A percentile compares a stretch with the other conserved stretches of the same genome.
phyloP scores from a whole-genome alignment of 78 protist genomes.

The Guillardia theta region DNA sequence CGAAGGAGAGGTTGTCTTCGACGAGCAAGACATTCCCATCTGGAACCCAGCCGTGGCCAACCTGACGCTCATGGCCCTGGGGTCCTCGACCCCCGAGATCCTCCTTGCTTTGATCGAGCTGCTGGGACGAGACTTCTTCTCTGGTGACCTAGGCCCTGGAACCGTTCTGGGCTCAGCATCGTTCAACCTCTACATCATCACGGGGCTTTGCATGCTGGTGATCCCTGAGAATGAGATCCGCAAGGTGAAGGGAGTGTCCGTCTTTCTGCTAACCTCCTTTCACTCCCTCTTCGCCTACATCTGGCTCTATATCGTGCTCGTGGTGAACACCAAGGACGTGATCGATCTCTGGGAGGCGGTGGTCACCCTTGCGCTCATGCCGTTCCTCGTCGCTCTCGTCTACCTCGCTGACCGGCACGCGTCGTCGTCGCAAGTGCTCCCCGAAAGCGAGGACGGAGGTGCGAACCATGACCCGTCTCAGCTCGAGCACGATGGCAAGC shows the following conservation, averaged over 20 bases:
- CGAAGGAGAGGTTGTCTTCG: neutral
- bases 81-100: slow-evolving; percentile 54
- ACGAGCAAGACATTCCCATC: neutral
- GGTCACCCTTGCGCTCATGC: neutral
- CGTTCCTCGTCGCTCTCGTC: neutral
- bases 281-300: neutral
- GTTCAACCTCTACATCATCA: slow-evolving; percentile 41
- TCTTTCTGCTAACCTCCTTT: neutral
- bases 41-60: slow-evolving; percentile 54
- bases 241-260: neutral
- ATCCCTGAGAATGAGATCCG: neutral
- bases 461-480: no score
- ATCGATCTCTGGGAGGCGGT: slow-evolving; percentile 16
- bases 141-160: neutral
- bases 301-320: neutral
- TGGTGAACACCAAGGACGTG: neutral
- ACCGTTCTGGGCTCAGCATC: slow-evolving; percentile 28
- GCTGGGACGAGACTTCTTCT: neutral
- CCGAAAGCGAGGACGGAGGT: no score
- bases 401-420: neutral
- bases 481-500: no score
- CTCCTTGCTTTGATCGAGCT: slow-evolving; percentile 37
- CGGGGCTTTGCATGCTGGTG: slow-evolving; percentile 35
- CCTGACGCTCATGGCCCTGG: slow-evolving; percentile 55
- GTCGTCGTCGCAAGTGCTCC: no score